Base-by-base conservation (phyloP, 1,284 basidiomycete species). In the Ganoderma boninense region DNA sequence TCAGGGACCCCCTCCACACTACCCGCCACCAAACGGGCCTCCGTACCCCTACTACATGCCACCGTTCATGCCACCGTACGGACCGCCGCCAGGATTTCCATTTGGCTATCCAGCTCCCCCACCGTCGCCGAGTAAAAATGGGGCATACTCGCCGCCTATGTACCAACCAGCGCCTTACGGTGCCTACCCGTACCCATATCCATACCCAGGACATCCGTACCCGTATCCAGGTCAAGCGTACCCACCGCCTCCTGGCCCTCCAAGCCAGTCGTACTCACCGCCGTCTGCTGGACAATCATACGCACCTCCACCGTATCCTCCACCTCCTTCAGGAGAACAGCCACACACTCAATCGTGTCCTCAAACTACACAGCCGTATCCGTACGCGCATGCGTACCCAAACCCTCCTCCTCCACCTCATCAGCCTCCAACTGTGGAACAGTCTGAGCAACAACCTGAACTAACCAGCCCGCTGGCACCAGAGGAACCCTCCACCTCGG, bases 11-110 rank as follows among this genome's bases (percentile, higher is more conserved):
- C 64, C 71, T 38, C 57, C 61, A 7, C 38, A 54, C 18, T 67
- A 69, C 18, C 65, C 68, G 1, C 65, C 71, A 18, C 69, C 69
- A 10, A 67, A 70, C 16, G 70, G 68, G 43, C 75, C 76, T 16
- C 77, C 75, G 40, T 80, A 80, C 68, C 77, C 82, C 8, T 84
- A 81, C 75, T 84, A 82, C 67, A 75, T 79, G 71, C 77, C 81
- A 1, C 81, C 80, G 42, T 77, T 77, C 35, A 77, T 79, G 76
- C 72, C 77, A 1, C 76, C 79, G 0, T 82, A 80, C 40, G 66
- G 70, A 1, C 71, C 71, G 20, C 72, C 73, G 4, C 61, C 68
- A 0, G 69, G 64, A 14, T 75, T 73, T 44, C 63, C 67, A 6
- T 76, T 75, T 46, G 71, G 69, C 2, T 78, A 77, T 32, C 65